Base-by-base conservation (phyloP, 2,329 filamentous ascomycete genomes). In the Exophiala alcalophila region DNA sequence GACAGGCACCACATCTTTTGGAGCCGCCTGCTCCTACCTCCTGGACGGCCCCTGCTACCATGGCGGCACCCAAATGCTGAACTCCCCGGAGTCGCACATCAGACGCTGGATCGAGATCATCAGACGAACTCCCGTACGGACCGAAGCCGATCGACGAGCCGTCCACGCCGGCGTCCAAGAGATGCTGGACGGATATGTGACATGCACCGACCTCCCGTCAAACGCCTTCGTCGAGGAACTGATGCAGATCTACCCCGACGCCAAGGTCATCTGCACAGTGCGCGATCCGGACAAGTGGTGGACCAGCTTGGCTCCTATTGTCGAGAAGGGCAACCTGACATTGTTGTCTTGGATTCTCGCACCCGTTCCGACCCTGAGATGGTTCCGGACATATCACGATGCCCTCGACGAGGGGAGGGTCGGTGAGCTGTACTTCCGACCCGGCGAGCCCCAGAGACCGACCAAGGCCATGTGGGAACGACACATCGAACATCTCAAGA, bases 1-100 rank as follows among this genome's bases (percentile, higher is more conserved):
- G 35, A 76, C 72, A 1, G 73, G 72, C 10, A 76, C 72, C 1
- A 61, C 72, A 7, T 74, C 74, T 16, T 71, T 74, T 61, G 67
- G 67, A 23, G 52, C 66, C 26, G 73, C 73, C 1, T 58, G 76
- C 6, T 64, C 62, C 45, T 69, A 66, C 42, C 62, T 76, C 3
- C 66, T 75, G 4, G 56, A 70, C 25, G 72, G 69, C 0, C 73
- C 73, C 3, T 65, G 71, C 29, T 67, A 72, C 53, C 73, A 77
- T 48, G 69, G 70, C 35, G 73, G 73, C 16, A 73, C 64, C 0
- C 65, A 69, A 45, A 54, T 55, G 37, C 38, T 55, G n/a, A 48
- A 47, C 36, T 53, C 50, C 3, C 48, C 49, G 7, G 53, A 55
- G 25, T 44, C 50, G 10, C 55, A 57, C 26, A 52, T 59, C 40